Evolutionary conservation across 2,329 filamentous ascomycete genomes (phyloP).

Genomic region (Penicillium paneum): DNA sequence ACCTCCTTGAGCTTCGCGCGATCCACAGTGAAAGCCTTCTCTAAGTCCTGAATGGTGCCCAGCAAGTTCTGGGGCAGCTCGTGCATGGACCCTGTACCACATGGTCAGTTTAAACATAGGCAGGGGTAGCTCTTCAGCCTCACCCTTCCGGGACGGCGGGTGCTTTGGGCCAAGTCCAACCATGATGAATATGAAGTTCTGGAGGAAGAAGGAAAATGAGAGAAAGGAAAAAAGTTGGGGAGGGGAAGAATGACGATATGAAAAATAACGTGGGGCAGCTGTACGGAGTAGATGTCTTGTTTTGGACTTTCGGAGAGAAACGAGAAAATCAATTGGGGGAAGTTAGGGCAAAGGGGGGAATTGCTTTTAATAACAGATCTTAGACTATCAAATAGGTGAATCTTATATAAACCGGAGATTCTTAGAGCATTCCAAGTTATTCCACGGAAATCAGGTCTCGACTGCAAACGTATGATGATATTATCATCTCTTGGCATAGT

Average conservation of each 20-base stretch:
- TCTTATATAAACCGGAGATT: not conserved
- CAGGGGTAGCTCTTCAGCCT: constrained; percentile 35
- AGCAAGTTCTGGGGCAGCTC: constrained; percentile 84
- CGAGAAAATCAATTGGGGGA: constrained; percentile 9
- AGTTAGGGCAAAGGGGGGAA: not conserved
- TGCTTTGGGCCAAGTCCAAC: constrained; percentile 62
- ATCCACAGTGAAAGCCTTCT: constrained; percentile 78
- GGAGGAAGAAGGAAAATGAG: not conserved
- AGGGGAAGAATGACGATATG: constrained; percentile 22
- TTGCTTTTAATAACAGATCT: not conserved
- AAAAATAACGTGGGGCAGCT: constrained; percentile 24
- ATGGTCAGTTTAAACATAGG: constrained; percentile 9
- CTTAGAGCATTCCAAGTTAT: not conserved
- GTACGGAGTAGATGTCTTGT: constrained; percentile 19
- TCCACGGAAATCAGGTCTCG: not conserved
- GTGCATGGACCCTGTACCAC: constrained; percentile 71
- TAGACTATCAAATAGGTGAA: not conserved
- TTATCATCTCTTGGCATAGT: constrained; percentile 3
- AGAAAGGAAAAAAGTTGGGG: constrained; percentile 8
- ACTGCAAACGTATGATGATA: not conserved
- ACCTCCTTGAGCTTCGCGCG: constrained; percentile 81
- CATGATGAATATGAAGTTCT: constrained; percentile 48
- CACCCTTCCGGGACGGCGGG: constrained; percentile 71
- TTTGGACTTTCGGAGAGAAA: constrained; percentile 24
- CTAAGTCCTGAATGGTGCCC: constrained; percentile 75